phyloP scores from a whole-genome alignment of 2,329 filamentous ascomycete species.

The Thelonectria blattea region DNA sequence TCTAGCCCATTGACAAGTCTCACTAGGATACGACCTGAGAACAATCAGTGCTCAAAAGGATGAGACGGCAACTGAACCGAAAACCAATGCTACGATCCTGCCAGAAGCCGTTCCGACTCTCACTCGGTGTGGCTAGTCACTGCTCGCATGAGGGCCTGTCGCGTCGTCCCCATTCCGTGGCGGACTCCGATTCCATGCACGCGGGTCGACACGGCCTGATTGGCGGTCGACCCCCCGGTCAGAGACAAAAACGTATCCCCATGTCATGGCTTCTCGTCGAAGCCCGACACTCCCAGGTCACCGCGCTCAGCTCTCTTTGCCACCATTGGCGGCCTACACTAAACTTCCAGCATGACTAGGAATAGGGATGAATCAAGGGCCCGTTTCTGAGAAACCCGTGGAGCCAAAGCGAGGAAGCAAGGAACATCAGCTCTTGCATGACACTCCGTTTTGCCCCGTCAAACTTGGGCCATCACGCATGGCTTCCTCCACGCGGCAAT shows the following conservation, averaged over 20 bases:
- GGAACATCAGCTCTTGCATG: constrained; percentile 30
- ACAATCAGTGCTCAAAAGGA: constrained; percentile 13
- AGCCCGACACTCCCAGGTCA: constrained; percentile 20
- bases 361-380: constrained; percentile 21
- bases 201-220: constrained; percentile 38
- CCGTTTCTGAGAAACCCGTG: constrained; percentile 19
- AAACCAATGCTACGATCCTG: constrained; percentile 3
- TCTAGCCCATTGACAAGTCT: constrained; percentile 1
- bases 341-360: constrained; percentile 25
- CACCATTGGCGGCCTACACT: constrained; percentile 37
- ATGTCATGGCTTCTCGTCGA: constrained; percentile 23
- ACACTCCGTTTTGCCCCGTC: constrained; percentile 16
- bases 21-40: constrained; percentile 1
- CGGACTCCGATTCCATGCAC: constrained; percentile 30
- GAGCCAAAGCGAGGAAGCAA: constrained; percentile 17
- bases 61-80: constrained; percentile 18
- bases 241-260: constrained; percentile 26
- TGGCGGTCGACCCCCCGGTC: constrained; percentile 34
- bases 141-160: constrained; percentile 26
- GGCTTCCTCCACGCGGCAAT: constrained; percentile 8
- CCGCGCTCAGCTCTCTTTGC: constrained; percentile 31
- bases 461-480: constrained; percentile 7
- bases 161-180: constrained; percentile 28
- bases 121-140: constrained; percentile 20
- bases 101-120: neutral